Conservation (phyloP, 129 eudicot species). For the Cynara cardunculus region DNA sequence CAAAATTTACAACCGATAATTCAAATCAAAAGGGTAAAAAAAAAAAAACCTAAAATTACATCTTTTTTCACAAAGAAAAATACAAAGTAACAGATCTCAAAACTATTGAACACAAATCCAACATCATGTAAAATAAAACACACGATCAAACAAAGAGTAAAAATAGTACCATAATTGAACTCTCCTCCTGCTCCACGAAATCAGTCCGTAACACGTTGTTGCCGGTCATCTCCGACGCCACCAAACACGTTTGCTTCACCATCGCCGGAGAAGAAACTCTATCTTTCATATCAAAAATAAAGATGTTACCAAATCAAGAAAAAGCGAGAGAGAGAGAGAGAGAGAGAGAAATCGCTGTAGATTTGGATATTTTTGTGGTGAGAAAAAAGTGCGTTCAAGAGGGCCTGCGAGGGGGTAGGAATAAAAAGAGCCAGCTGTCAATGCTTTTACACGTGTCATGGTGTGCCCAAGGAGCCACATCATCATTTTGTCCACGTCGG, state of each 20-base stretch:
- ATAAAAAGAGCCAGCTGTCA: constrained; percentile 25
- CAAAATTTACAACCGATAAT: background rate
- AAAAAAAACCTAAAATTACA: background rate
- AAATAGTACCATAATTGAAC: constrained; percentile 27
- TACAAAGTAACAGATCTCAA: constrained; percentile 9
- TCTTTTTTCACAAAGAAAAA: background rate
- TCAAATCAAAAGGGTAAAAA: background rate
- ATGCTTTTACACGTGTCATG: constrained; percentile 35
- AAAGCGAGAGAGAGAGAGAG: background rate
- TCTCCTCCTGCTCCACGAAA: constrained; percentile 31
- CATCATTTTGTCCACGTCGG: constrained; percentile 9
- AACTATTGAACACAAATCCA: constrained; percentile 14
- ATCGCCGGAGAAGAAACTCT: constrained; percentile 11
- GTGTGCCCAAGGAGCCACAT: constrained; percentile 11
- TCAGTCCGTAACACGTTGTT: background rate
- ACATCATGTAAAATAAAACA: background rate
- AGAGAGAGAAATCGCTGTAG: constrained; percentile 15
- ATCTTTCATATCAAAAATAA: background rate
- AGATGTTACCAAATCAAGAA: background rate
- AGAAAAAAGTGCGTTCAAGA: constrained; percentile 17
- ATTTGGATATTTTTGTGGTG: constrained; percentile 19
- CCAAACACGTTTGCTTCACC: constrained; percentile 9
- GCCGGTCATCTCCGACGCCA: constrained; percentile 21
- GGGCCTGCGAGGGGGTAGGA: background rate
- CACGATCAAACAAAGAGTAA: background rate